Evolutionary conservation across 2,329 filamentous ascomycete species (phyloP).

Genomic region (Penicillium sp.): DNA sequence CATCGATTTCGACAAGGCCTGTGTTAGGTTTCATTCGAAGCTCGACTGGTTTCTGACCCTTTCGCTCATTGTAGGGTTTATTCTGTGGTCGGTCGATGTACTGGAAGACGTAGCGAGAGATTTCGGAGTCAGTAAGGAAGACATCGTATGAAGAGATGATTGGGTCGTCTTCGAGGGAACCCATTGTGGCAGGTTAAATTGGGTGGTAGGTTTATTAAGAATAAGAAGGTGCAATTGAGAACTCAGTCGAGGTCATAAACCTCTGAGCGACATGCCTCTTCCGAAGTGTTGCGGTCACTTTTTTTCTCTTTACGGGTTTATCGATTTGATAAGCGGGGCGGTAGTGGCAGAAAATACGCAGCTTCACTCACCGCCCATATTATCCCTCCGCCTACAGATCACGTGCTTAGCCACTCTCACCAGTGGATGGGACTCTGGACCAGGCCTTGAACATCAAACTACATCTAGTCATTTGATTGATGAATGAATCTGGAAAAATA

Average conservation of each 20-base stretch:
- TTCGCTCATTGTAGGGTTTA: slow-evolving; percentile 60
- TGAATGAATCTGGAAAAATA: background rate
- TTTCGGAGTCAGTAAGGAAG: slow-evolving; percentile 74
- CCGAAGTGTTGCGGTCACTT: background rate
- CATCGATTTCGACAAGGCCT: slow-evolving; percentile 87
- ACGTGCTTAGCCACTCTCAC: background rate
- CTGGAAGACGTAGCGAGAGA: slow-evolving; percentile 78
- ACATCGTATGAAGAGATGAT: slow-evolving; percentile 77
- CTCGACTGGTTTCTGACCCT: slow-evolving; percentile 61
- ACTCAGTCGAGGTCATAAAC: background rate
- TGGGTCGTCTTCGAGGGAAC: slow-evolving; percentile 55
- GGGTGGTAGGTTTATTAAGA: background rate
- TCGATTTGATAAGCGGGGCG: slow-evolving; percentile 20
- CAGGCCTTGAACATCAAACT: no score
- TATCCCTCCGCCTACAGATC: background rate
- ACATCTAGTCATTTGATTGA: no score
- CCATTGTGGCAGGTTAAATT: slow-evolving; percentile 7
- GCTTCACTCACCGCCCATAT: slow-evolving; percentile 10
- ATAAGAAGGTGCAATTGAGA: background rate
- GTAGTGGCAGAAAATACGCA: slow-evolving; percentile 16
- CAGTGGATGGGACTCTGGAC: no score
- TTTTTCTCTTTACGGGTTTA: slow-evolving; percentile 15
- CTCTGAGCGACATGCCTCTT: background rate
- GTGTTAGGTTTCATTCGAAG: slow-evolving; percentile 79
- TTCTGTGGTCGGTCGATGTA: slow-evolving; percentile 69